A percentile compares a stretch with the other conserved stretches of the same genome.
phyloP scores from a whole-genome alignment of 257 asterid species.

The Solanum verrucosum region DNA sequence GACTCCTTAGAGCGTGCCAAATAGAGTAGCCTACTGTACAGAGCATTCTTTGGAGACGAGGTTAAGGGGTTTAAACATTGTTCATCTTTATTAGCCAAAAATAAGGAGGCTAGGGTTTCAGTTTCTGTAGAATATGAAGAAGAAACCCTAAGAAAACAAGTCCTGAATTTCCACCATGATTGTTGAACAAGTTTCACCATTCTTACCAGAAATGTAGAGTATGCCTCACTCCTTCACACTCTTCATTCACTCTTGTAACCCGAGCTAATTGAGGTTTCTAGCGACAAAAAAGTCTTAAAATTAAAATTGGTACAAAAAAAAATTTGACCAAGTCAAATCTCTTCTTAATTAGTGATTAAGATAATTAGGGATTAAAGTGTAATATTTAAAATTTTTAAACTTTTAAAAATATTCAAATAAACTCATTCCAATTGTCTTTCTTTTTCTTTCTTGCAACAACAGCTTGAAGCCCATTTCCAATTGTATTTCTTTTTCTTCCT shows the following conservation, averaged over 20 bases:
- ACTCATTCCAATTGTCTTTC: no score
- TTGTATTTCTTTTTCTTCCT: no score
- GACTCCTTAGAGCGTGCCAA: not conserved
- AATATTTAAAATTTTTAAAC: no score
- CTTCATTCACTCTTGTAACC: not conserved
- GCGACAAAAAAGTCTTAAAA: no score
- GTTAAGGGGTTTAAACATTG: not conserved
- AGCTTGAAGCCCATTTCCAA: no score
- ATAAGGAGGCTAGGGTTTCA: not conserved
- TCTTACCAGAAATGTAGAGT: not conserved
- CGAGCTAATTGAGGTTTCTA: no score
- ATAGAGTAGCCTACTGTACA: not conserved
- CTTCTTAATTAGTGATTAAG: no score
- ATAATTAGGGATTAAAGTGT: no score
- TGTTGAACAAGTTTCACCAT: not conserved
- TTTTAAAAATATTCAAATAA: no score
- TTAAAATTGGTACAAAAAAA: no score
- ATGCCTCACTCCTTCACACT: not conserved
- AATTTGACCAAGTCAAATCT: no score
- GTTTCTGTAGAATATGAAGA: not conserved
- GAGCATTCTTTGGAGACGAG: not conserved
- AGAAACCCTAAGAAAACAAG: not conserved
- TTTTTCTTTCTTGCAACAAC: no score
- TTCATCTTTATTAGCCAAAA: not conserved
- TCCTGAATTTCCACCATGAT: not conserved